Percentiles rank a stretch among this genome's conserved stretches.
phyloP scores from a whole-genome alignment of 805 yeast species.

The Metschnikowia continentalis region DNA sequence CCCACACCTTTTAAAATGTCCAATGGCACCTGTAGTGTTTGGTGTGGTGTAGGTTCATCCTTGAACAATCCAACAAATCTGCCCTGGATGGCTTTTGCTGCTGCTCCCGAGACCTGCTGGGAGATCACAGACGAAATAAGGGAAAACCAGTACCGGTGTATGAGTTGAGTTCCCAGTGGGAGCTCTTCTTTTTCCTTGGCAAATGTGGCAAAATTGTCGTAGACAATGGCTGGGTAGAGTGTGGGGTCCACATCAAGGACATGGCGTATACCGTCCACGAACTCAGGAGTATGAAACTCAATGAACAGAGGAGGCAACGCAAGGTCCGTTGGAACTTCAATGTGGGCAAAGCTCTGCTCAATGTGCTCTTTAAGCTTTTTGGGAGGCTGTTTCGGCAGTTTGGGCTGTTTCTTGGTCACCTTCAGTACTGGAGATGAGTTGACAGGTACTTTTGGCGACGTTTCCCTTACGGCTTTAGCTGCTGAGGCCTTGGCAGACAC shows the following conservation, averaged over 20 bases:
- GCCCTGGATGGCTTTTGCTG: conserved; percentile 62
- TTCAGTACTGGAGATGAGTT: not conserved
- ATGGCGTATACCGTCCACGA: conserved; percentile 29
- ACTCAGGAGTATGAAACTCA: conserved; percentile 29
- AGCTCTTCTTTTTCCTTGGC: conserved; percentile 5
- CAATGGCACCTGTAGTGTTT: conserved; percentile 35
- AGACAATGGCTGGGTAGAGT: conserved; percentile 31
- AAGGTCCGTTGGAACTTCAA: conserved; percentile 13
- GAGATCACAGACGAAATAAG: conserved; percentile 47
- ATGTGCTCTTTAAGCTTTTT: conserved; percentile 9
- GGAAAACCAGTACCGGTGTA: conserved; percentile 33
- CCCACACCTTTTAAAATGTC: conserved; percentile 63
- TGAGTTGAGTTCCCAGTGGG: conserved; percentile 15
- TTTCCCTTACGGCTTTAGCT: not conserved
- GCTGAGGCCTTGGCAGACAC: too few relatives aligned
- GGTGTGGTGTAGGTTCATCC: conserved; percentile 49
- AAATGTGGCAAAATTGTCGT: conserved; percentile 26
- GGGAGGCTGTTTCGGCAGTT: not conserved
- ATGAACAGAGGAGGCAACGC: conserved; percentile 28
- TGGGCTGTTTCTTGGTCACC: not conserved
- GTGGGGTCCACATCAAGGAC: conserved; percentile 30
- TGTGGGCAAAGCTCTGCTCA: conserved; percentile 12
- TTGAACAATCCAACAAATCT: conserved; percentile 38
- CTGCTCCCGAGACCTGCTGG: conserved; percentile 77
- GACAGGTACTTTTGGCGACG: not conserved